Percentiles rank a stretch among this genome's conserved stretches.
phyloP scores from a whole-genome alignment of 116 monocot species.

The Zostera marina region DNA sequence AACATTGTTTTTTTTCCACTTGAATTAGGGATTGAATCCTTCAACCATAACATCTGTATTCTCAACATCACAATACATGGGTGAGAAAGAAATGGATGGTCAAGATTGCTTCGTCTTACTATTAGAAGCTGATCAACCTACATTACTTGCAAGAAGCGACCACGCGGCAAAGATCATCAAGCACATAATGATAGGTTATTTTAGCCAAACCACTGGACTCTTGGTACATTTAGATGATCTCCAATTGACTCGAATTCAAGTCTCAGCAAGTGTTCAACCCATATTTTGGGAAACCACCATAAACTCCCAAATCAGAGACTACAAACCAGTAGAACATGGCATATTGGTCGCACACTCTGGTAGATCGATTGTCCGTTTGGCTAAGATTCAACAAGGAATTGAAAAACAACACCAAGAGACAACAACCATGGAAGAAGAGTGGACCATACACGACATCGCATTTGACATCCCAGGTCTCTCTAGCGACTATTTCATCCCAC shows the following conservation, averaged over 20 bases:
- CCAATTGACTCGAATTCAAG: slow-evolving; percentile 45
- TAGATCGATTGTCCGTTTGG: slow-evolving; percentile 28
- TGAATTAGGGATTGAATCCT: slow-evolving; percentile 72
- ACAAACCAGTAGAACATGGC: slow-evolving; percentile 40
- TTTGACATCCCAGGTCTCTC: slow-evolving; percentile 2
- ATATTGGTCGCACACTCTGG: slow-evolving; percentile 53
- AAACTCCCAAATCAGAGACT: slow-evolving; percentile 43
- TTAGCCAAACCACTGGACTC: slow-evolving; percentile 71
- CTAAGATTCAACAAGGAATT: slow-evolving; percentile 35
- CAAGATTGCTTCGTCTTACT: slow-evolving; percentile 55
- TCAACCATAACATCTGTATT: slow-evolving; percentile 49
- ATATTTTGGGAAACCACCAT: slow-evolving; percentile 75
- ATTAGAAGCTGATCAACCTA: slow-evolving; percentile 24
- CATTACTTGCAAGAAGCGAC: slow-evolving; percentile 41
- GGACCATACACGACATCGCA: slow-evolving; percentile 4
- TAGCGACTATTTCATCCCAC: slow-evolving; percentile 4
- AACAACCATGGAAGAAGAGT: slow-evolving; percentile 33
- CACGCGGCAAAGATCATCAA: slow-evolving; percentile 46
- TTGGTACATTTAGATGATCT: slow-evolving; percentile 58
- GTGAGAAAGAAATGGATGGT: slow-evolving; percentile 33
- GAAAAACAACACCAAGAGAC: slow-evolving; percentile 10
- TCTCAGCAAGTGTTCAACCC: slow-evolving; percentile 25
- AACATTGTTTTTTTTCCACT: neutral
- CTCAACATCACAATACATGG: slow-evolving; percentile 36
- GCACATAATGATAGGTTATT: slow-evolving; percentile 59